Evolutionary conservation across 2,329 filamentous ascomycete species (phyloP).

Genomic region (Aspergillus piperis): DNA sequence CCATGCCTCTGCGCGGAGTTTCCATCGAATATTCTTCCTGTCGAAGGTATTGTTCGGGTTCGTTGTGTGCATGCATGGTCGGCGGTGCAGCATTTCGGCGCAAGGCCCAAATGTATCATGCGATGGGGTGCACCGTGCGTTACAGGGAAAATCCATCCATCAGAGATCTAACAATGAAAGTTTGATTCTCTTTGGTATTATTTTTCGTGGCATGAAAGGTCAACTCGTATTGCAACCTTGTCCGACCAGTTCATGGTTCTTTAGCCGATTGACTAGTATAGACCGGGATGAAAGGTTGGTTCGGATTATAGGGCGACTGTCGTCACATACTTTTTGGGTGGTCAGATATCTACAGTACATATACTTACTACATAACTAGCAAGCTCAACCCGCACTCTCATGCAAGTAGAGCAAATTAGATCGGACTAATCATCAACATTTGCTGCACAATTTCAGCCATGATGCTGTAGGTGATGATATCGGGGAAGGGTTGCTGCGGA

Average conservation of each 20-base stretch:
- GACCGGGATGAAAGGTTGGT: background rate
- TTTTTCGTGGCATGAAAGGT: background rate
- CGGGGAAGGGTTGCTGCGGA: background rate
- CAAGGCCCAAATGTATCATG: background rate
- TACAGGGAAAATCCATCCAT: background rate
- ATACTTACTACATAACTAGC: background rate
- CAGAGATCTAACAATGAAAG: background rate
- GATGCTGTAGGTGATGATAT: constrained; percentile 2
- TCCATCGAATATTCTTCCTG: background rate
- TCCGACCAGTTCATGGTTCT: background rate
- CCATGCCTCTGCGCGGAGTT: background rate
- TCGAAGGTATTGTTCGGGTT: background rate
- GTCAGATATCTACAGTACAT: background rate
- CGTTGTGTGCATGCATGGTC: background rate
- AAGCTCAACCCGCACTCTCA: background rate
- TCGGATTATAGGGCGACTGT: background rate
- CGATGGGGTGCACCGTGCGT: constrained; percentile 2
- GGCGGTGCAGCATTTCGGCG: background rate
- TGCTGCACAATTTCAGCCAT: background rate
- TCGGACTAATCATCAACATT: background rate
- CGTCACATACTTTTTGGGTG: background rate
- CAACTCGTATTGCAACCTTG: background rate
- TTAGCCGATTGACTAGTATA: background rate
- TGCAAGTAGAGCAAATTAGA: background rate
- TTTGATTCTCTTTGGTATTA: background rate